phyloP scores from a whole-genome alignment of 2,329 filamentous ascomycete species.

The Fusarium sp. region DNA sequence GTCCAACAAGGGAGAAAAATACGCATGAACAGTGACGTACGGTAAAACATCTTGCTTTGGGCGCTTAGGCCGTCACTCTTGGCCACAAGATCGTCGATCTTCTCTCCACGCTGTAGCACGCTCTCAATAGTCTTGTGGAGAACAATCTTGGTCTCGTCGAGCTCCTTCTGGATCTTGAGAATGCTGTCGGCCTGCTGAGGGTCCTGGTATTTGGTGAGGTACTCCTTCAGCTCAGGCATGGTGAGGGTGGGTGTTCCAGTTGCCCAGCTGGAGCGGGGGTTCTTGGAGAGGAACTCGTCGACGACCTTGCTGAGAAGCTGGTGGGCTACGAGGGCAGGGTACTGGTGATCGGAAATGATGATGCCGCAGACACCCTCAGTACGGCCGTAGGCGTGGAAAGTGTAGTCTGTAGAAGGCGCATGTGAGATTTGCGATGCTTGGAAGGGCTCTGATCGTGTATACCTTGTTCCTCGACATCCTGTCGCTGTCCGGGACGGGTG shows the following conservation, averaged over 20 bases:
- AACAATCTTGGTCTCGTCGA: slow-evolving; percentile 97
- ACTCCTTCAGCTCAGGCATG: slow-evolving; percentile 83
- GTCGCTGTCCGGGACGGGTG: slow-evolving; percentile 82
- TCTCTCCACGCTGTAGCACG: slow-evolving; percentile 89
- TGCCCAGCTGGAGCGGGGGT: slow-evolving; percentile 77
- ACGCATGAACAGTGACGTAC: slow-evolving; percentile 58
- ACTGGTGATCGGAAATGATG: slow-evolving; percentile 81
- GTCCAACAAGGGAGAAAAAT: background rate
- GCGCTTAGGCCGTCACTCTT: slow-evolving; percentile 93
- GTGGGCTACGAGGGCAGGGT: slow-evolving; percentile 83
- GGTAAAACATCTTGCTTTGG: slow-evolving; percentile 99
- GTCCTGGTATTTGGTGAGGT: slow-evolving; percentile 81
- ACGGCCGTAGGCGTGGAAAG: slow-evolving; percentile 81
- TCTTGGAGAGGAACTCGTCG: slow-evolving; percentile 85
- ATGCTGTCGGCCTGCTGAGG: slow-evolving; percentile 91
- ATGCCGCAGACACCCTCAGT: slow-evolving; percentile 81
- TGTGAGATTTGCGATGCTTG: slow-evolving; percentile 30
- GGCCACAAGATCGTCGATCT: slow-evolving; percentile 91
- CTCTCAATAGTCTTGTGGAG: slow-evolving; percentile 97
- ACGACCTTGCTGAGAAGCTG: slow-evolving; percentile 86
- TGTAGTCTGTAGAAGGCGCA: slow-evolving; percentile 64
- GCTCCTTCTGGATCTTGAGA: slow-evolving; percentile 93
- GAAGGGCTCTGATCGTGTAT: slow-evolving; percentile 27
- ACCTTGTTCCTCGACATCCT: slow-evolving; percentile 88
- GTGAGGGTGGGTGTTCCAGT: slow-evolving; percentile 65